Conservation (phyloP, 345 rosid genomes). For the Eucalyptus marginata region DNA sequence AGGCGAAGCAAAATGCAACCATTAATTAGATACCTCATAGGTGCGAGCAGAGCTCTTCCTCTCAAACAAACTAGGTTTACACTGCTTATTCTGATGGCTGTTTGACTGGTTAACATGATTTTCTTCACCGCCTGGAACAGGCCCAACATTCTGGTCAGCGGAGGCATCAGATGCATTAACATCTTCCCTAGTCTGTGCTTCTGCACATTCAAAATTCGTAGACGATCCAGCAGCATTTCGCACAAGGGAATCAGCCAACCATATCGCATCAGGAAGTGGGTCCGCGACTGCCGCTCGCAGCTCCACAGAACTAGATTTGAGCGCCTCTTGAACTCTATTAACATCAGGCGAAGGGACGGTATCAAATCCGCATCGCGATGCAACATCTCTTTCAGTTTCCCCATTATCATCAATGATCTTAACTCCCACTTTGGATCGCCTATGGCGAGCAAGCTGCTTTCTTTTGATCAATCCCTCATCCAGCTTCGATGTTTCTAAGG, state of each 20-base stretch:
- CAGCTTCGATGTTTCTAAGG: background rate
- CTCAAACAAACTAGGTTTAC: conserved; percentile 37
- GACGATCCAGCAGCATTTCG: background rate
- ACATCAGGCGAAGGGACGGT: conserved; percentile 12
- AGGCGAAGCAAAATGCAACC: background rate
- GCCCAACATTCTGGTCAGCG: background rate
- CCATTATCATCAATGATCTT: background rate
- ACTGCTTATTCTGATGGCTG: background rate
- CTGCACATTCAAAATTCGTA: background rate
- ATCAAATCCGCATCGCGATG: background rate
- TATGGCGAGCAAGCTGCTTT: conserved; percentile 1
- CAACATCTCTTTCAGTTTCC: background rate
- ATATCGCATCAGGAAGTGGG: conserved; percentile 35
- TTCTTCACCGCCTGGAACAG: background rate
- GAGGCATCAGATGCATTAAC: background rate
- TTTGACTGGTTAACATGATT: background rate
- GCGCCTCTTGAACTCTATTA: conserved; percentile 21
- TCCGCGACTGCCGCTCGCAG: conserved; percentile 27
- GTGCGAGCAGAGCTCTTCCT: conserved; percentile 32
- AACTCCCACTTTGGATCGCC: background rate
- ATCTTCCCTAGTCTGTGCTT: background rate
- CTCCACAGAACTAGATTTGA: conserved; percentile 22
- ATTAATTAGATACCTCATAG: conserved; percentile 19
- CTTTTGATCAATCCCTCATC: background rate
- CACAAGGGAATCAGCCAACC: conserved; percentile 13